A percentile compares a stretch with the other conserved stretches of the same genome.
phyloP scores from a whole-genome alignment of 169 alveolate genomes.

The Plasmodium gonderi region DNA sequence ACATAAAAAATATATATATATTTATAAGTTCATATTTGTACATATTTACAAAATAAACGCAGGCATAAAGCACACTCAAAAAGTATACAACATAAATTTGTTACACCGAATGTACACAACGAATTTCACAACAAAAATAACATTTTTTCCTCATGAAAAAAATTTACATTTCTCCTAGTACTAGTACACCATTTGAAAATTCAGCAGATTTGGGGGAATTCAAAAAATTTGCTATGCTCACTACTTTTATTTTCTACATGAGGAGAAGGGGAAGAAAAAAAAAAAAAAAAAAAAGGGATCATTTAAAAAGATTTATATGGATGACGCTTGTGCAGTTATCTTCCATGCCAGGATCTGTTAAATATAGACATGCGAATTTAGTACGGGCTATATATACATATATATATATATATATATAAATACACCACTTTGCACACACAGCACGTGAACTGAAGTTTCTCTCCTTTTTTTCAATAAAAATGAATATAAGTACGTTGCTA shows the following conservation, averaged over 20 bases:
- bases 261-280: too few species aligned
- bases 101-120: too few species aligned
- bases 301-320: not conserved
- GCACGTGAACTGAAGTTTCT: not conserved
- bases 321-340: not conserved
- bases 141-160: not conserved
- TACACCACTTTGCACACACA: not conserved
- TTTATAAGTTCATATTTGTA: not conserved
- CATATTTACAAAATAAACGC: not conserved
- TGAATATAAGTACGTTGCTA: not conserved
- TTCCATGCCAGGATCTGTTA: not conserved
- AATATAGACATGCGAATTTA: too few species aligned
- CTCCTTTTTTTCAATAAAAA: not conserved
- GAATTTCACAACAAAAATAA: too few species aligned
- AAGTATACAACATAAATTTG: not conserved
- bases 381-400: too few species aligned
- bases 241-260: constrained; percentile 34
- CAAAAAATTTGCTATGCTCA: constrained; percentile 13
- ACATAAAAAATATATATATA: not conserved
- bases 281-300: not conserved
- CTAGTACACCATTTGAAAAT: constrained; percentile 20
- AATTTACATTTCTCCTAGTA: constrained; percentile 35
- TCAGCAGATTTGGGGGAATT: constrained; percentile 5
- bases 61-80: not conserved
- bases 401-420: too few species aligned